Conservation (phyloP, 495 filamentous ascomycete genomes). For the Aspergillus kassunensis region DNA sequence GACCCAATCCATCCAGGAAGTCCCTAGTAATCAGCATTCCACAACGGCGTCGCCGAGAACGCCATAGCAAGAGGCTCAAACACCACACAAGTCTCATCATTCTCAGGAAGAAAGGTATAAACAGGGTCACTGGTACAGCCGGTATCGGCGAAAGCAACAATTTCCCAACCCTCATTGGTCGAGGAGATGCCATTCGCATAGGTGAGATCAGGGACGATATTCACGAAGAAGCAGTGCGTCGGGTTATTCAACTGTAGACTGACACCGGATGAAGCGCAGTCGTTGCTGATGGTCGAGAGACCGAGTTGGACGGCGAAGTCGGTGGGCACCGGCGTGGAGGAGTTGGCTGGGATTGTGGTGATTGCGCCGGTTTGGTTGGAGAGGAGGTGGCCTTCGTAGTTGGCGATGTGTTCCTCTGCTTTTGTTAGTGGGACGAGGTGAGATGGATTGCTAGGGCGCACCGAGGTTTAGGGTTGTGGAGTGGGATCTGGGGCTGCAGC, state of each 20-base stretch:
- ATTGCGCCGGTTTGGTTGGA: constrained; percentile 8
- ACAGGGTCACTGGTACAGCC: background rate
- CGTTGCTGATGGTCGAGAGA: background rate
- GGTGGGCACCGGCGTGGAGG: background rate
- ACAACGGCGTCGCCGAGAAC: background rate
- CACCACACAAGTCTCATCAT: background rate
- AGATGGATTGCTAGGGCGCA: background rate
- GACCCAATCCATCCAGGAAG: too few species aligned
- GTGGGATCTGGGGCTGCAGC: background rate
- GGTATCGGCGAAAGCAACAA: background rate
- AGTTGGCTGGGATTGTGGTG: background rate
- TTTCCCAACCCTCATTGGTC: background rate
- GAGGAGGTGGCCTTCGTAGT: constrained; percentile 5
- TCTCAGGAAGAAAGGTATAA: background rate
- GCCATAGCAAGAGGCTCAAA: background rate
- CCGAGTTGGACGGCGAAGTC: background rate
- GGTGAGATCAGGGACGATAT: background rate
- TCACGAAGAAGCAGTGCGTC: background rate
- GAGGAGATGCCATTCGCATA: background rate
- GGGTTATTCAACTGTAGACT: background rate
- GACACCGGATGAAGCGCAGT: background rate
- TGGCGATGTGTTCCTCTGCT: constrained; percentile 8
- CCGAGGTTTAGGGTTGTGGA: background rate
- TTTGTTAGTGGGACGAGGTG: background rate
- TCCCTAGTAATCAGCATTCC: constrained; percentile 8